Percentiles rank a stretch among this genome's conserved stretches.
Evolutionary conservation across 345 rosid genomes (phyloP).

Genomic region (Combretum micranthum): DNA sequence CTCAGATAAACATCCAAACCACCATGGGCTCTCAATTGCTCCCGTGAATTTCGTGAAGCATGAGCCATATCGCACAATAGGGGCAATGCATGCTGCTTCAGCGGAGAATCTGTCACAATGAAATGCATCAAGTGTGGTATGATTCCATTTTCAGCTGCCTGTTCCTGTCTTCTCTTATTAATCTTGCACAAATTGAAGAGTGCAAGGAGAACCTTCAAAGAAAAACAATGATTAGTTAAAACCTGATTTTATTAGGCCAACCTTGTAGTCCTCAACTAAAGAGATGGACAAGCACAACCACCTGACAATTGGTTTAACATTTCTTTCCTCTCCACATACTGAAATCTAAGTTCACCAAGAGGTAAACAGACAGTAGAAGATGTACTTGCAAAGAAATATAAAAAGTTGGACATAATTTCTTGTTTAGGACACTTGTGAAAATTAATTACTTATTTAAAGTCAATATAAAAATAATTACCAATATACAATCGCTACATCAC

Average conservation of each 20-base stretch:
- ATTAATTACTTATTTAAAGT: too few species aligned
- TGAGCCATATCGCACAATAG: slow-evolving; percentile 98
- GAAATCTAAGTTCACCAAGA: too few species aligned
- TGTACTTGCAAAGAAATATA: too few species aligned
- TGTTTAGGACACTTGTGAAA: too few species aligned
- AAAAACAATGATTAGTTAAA: slow-evolving; percentile 1
- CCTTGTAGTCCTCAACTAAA: background rate
- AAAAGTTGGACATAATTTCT: too few species aligned
- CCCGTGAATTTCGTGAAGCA: slow-evolving; percentile 95
- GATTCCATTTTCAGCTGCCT: slow-evolving; percentile 98
- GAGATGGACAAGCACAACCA: background rate
- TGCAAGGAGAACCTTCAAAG: slow-evolving; percentile 81
- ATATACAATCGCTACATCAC: too few species aligned
- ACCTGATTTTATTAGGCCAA: background rate
- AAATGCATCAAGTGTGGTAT: slow-evolving; percentile 92
- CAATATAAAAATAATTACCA: too few species aligned
- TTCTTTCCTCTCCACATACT: too few species aligned
- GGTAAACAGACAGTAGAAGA: too few species aligned
- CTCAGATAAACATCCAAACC: slow-evolving; percentile 91
- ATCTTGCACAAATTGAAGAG: slow-evolving; percentile 97
- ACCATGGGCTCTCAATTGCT: slow-evolving; percentile 93
- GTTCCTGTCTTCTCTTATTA: slow-evolving; percentile 98
- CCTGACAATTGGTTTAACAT: too few species aligned
- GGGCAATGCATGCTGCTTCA: slow-evolving; percentile 86
- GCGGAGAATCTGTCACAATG: slow-evolving; percentile 65